Base-by-base conservation (phyloP, 495 filamentous ascomycete species). In the Clavariopsis aquatica region DNA sequence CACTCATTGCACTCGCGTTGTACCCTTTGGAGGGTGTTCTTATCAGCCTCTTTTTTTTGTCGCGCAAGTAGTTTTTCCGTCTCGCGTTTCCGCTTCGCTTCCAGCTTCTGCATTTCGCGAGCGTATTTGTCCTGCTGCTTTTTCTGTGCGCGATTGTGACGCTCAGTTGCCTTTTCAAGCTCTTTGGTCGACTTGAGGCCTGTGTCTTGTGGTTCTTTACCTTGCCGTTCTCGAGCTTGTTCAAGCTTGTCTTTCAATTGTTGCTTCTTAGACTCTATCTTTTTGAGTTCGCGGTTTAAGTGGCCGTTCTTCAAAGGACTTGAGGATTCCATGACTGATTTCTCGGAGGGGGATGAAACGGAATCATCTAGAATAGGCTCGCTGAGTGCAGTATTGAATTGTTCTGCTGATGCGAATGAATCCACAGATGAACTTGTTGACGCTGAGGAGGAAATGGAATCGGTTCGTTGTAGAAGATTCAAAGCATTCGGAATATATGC, bases 221-320 rank as follows among this genome's bases (percentile, higher is more conserved):
- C 79, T 72, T 72, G 80, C 72, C 69, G 81, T 68, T 54, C 72
- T 26, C 78, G 77, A 47, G 80, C 71, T 49, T 77, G 73, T 13
- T 83, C 75, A 0, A 96, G 77, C 68, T 92, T 90, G 41, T 86
- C 83, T 22, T 92, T 84, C 1, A 90, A 78, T 59, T 88, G 86
- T 41, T 80, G 81, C 62, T 88, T 88, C 60, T 87, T 85, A 7
- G 87, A 80, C 13, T 89, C 82, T 0, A 96, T 83, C 65, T 92
- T 94, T 41, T 78, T 76, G 1, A 96, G 80, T 10, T 94, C 89
- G 63, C 87, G 89, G 41, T 31, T 92, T 86, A 62, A 90, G 80
- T 73, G 49, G 41, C 61, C 0, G 72, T 73, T 17, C 76, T 72
- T 19, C 57, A 65, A 59, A 74, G 65, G 71, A 8, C 61, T 49